These are phyloP conservation scores for Filobasidium wieringae DNA, from an alignment of 768 basidiomycete genomes.

Conservation along the genomic window DNA sequence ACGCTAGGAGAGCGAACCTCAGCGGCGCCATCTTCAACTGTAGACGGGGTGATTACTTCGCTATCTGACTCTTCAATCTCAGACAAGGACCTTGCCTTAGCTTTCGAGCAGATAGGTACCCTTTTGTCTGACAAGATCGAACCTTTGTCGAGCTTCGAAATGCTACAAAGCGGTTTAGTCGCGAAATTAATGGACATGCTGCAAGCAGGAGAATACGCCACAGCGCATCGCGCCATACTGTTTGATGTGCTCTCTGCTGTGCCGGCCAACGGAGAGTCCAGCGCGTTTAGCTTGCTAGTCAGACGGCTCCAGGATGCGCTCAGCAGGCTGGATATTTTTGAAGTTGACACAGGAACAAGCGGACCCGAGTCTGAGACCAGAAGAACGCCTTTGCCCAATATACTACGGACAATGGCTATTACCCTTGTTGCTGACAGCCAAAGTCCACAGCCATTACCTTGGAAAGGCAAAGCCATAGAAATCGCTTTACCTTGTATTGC, in stretches of 20 bases:
- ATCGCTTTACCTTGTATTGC: neutral
- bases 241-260: conserved; percentile 58
- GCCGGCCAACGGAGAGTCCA: conserved; percentile 38
- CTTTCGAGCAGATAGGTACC: conserved; percentile 62
- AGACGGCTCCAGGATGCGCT: conserved; percentile 94
- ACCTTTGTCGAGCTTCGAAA: conserved; percentile 85
- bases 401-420: neutral
- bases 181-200: conserved; percentile 74
- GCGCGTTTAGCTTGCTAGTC: conserved; percentile 63
- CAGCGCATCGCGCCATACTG: conserved; percentile 53
- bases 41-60: neutral
- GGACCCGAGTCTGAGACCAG: conserved; percentile 49
- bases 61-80: neutral
- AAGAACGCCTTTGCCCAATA: conserved; percentile 18
- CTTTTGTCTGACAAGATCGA: conserved; percentile 54
- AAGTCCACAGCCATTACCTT: neutral
- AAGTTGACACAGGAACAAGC: conserved; percentile 78
- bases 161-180: conserved; percentile 84
- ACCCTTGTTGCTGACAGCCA: neutral
- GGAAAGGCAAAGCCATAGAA: neutral
- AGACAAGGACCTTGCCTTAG: conserved; percentile 46
- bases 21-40: neutral
- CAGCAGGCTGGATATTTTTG: conserved; percentile 88
- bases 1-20: conserved; percentile 19
- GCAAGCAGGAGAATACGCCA: conserved; percentile 45